Conservation (phyloP, 2,329 filamentous ascomycete genomes). For the Fusarium tuaranense region DNA sequence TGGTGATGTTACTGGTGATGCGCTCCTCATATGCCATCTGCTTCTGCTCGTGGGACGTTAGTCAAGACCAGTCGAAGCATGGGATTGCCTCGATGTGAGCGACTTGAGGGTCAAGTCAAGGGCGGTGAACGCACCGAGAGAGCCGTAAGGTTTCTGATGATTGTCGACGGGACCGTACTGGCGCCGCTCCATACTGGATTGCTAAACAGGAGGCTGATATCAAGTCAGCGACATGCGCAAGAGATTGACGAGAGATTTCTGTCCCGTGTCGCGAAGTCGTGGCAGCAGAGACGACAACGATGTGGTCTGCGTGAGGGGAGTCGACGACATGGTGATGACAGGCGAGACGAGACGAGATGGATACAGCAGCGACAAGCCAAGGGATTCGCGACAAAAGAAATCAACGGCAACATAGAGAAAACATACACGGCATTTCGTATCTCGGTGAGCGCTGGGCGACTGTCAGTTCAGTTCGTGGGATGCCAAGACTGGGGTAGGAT, state of each 20-base stretch:
- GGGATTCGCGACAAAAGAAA: constrained; percentile 25
- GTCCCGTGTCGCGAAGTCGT: not conserved
- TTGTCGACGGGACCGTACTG: constrained; percentile 62
- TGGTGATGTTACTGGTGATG: constrained; percentile 73
- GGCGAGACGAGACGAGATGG: not conserved
- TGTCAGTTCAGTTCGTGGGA: constrained; percentile 52
- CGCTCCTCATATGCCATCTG: constrained; percentile 66
- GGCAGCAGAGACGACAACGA: constrained; percentile 6
- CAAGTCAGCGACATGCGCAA: constrained; percentile 32
- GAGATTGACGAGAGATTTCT: constrained; percentile 11
- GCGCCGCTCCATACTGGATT: constrained; percentile 67
- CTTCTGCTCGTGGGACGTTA: constrained; percentile 46
- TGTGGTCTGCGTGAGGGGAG: constrained; percentile 15
- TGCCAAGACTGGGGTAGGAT: constrained; percentile 50
- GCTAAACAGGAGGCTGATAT: constrained; percentile 67
- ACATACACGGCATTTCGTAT: constrained; percentile 65
- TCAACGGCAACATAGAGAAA: constrained; percentile 11
- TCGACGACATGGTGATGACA: constrained; percentile 6
- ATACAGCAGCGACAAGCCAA: constrained; percentile 10
- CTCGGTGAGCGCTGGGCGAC: constrained; percentile 58
- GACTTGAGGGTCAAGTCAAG: not conserved
- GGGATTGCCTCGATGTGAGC: constrained; percentile 1
- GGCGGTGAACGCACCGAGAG: constrained; percentile 59
- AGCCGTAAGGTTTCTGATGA: constrained; percentile 68
- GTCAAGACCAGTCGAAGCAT: constrained; percentile 13